Evolutionary conservation across 2,329 filamentous ascomycete genomes (phyloP), one percentile per base, ranked within the genome.

Genomic region (Torrubiella hemipterigena): DNA sequence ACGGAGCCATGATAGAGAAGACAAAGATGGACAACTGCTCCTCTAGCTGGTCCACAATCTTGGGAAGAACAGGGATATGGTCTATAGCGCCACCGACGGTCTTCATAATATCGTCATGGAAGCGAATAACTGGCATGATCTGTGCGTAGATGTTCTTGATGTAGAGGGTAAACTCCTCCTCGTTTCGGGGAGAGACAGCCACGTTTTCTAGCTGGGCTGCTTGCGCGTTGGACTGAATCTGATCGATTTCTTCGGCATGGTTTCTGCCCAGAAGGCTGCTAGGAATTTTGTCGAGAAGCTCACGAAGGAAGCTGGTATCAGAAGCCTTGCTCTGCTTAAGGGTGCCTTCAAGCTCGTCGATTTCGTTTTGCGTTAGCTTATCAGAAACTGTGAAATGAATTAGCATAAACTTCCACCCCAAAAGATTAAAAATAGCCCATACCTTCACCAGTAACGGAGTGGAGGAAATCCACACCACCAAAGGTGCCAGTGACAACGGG

Each of bases 401-500:
- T 27, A 22, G 24, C 10, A 30, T 17, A 24, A 21, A 17, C 2
- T 9, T 6, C 15, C 11, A 13, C 23, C 6, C 14, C 11, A n/a
- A 8, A 10, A 11, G 24, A 24, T 11, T 15, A 19, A 22, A 20
- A 29, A 31, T 27, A 13, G 3, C 4, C 42, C 54, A n/a, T 40
- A 69, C 67, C 61, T 60, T 78, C 74, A 36, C 74, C 73, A 27
- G 72, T 82, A 18, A 93, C 86, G 1, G 82, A 91, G 60, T 93
- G 85, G 38, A 94, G 63, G 59, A 95, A 95, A 49, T 95, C 89
- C 11, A 94, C 87, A 40, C 87, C 87, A 38, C 87, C 87, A 55
- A 95, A 95, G 6, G 87, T 95, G 37, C 89, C 87, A 2, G 87
- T 95, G 27, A 93, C 70, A 38, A 89, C 62, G 6, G 87, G 87